phyloP scores from a whole-genome alignment of 2,329 filamentous ascomycete genomes.

The Nothophoma quercina region DNA sequence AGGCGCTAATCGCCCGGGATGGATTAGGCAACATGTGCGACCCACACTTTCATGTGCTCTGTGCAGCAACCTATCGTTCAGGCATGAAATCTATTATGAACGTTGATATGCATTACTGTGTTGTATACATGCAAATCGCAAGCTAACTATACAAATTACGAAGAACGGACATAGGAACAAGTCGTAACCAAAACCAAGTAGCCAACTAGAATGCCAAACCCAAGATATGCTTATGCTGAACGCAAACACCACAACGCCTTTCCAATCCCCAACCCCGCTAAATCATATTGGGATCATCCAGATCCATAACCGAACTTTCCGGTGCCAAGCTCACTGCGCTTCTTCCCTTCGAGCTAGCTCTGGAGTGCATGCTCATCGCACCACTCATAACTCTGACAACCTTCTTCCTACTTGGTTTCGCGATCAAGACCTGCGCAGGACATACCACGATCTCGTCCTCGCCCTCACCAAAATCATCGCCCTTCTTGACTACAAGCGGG shows the following conservation, averaged over 20 bases:
- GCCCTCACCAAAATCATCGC: slow-evolving; percentile 83
- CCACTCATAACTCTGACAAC: slow-evolving; percentile 59
- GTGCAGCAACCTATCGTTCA: too few relatives aligned
- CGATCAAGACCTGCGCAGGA: slow-evolving; percentile 90
- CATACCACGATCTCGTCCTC: slow-evolving; percentile 96
- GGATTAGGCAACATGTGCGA: slow-evolving; percentile 8
- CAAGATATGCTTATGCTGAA: too few relatives aligned
- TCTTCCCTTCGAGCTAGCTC: slow-evolving; percentile 36
- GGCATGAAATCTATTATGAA: too few relatives aligned
- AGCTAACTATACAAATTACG: too few relatives aligned
- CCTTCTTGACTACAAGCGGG: slow-evolving; percentile 95
- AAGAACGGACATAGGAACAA: too few relatives aligned
- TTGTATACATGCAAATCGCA: too few relatives aligned
- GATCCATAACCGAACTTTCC: slow-evolving; percentile 48
- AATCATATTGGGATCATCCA: slow-evolving; percentile 23
- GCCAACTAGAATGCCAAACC: too few relatives aligned
- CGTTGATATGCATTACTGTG: too few relatives aligned
- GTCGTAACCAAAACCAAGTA: too few relatives aligned
- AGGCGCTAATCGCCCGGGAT: slow-evolving; percentile 3
- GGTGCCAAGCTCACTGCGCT: slow-evolving; percentile 37
- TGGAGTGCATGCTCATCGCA: slow-evolving; percentile 56
- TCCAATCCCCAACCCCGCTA: background rate
- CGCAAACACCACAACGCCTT: too few relatives aligned
- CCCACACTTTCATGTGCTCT: slow-evolving; percentile 3
- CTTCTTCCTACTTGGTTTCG: slow-evolving; percentile 57